Conservation (phyloP, 179 eudicot genomes). For the Carnegiea gigantea region DNA sequence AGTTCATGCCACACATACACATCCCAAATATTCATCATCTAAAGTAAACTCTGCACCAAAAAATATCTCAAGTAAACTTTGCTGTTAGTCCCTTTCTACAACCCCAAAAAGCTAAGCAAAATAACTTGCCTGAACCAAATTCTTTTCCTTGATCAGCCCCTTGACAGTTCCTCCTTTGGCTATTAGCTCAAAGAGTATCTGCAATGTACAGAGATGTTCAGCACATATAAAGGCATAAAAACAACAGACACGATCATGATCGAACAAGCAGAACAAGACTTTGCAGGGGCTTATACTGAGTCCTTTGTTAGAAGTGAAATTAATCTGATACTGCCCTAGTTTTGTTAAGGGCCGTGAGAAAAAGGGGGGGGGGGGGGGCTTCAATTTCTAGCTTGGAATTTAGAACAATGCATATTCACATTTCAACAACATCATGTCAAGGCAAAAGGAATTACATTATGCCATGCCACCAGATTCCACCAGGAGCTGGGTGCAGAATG, state of each 20-base stretch:
- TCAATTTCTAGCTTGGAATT: neutral
- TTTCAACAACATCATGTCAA: neutral
- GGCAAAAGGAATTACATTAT: neutral
- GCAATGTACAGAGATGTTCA: slow-evolving; percentile 24
- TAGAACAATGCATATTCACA: neutral
- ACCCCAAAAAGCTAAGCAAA: neutral
- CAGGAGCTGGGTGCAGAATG: neutral
- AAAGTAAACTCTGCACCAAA: neutral
- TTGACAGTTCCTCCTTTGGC: slow-evolving; percentile 95
- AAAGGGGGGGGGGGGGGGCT: too few relatives aligned
- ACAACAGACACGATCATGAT: neutral
- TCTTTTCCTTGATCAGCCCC: slow-evolving; percentile 81
- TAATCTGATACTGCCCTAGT: neutral
- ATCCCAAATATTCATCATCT: neutral
- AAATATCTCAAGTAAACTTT: neutral
- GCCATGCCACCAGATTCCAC: neutral
- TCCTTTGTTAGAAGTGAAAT: neutral
- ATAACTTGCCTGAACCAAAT: slow-evolving; percentile 79
- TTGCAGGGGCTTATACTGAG: neutral
- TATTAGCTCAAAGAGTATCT: slow-evolving; percentile 89
- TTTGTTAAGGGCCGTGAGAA: neutral
- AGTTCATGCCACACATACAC: neutral
- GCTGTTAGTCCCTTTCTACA: neutral
- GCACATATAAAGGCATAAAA: neutral
- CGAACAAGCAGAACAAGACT: neutral